Percentiles rank a stretch among this genome's conserved stretches.
phyloP scores from a whole-genome alignment of 2,329 filamentous ascomycete genomes.

The Curvularia lunata region DNA sequence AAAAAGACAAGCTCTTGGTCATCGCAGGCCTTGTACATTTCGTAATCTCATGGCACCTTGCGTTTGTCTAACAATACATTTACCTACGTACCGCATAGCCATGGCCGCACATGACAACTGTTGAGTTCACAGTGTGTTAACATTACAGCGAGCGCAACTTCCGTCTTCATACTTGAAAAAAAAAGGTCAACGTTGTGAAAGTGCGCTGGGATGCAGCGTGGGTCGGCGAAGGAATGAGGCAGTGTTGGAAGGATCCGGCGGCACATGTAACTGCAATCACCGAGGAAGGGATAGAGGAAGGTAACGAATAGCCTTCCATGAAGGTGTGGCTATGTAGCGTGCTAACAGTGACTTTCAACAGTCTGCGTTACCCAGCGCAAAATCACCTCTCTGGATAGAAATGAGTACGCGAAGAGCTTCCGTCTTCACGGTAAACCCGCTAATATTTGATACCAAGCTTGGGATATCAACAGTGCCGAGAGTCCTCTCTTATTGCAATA shows the following conservation, averaged over 20 bases:
- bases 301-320: background rate
- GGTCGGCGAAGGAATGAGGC: background rate
- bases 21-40: background rate
- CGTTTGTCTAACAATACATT: background rate
- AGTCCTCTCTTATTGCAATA: background rate
- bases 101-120: background rate
- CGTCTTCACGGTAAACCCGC: background rate
- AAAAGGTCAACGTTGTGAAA: background rate
- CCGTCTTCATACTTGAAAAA: background rate
- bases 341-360: background rate
- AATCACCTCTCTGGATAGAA: background rate
- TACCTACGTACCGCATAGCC: background rate
- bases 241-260: background rate
- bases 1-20: background rate
- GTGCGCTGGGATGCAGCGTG: background rate
- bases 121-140: background rate
- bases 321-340: background rate
- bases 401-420: background rate
- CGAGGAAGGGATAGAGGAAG: background rate
- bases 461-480: background rate
- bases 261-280: background rate
- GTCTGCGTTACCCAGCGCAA: background rate
- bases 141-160: background rate
- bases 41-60: background rate
- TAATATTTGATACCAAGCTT: background rate